Base-by-base conservation (phyloP, 768 basidiomycete genomes). In the Suillus discolor region DNA sequence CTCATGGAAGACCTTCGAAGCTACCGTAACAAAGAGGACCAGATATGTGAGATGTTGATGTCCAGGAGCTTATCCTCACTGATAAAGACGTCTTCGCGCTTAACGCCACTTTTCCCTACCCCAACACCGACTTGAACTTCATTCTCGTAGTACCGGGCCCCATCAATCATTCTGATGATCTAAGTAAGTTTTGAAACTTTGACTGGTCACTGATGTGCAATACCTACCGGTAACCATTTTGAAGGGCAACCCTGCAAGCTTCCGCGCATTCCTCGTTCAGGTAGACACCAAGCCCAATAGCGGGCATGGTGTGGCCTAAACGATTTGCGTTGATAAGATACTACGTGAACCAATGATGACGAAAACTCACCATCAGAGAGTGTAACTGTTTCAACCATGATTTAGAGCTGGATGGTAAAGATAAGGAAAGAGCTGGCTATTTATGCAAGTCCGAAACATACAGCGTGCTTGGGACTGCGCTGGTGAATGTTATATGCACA, bases 71-170 rank as follows among this genome's bases (percentile, higher is more conserved):
- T 38, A 23, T 34, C 1, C 47, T 59, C 63, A 89, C 89, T 90
- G 70, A 91, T 83, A 73, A 90, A 91, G 28, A 89, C 64, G 34
- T 88, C 82, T 20, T 78, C 78, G 63, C 89, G 78, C 2, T 77
- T 67, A 4, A 90, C 47, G 4, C 83, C 85, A 47, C 82, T 85
- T 61, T 84, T 83, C 65, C 77, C 75, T 15, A 88, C 73, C 2
- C 85, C 87, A 13, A 80, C 79, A 1, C 84, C 86, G 28, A 89
- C 87, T 18, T 79, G 76, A 16, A 77, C 80, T 70, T 89, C 88
- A 66, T 89, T 89, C 62, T 77, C 74, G 70, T 91, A 91, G 59
- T 80, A 77, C 64, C 87, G 86, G 3, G 90, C 90, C 1, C 87
- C 82, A 71, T 92, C 90, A 44, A 91, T 65, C 62, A 69, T 64